phyloP scores from a whole-genome alignment of 2,329 filamentous ascomycete genomes.

The Aspergillus aculeatus region DNA sequence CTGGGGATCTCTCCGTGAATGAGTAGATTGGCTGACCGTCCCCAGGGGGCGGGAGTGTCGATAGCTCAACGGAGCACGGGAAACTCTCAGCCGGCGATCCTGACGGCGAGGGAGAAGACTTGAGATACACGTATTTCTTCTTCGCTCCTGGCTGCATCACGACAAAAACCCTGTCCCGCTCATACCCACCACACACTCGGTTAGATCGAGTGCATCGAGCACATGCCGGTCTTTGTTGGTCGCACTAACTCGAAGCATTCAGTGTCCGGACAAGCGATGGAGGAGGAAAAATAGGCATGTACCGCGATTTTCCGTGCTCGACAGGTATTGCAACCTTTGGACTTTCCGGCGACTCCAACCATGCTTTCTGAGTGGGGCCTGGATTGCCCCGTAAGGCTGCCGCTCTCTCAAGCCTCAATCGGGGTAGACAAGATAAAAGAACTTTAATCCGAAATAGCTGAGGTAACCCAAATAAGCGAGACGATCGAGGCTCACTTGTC shows the following conservation, averaged over 20 bases:
- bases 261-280: background rate
- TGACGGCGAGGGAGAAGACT: background rate
- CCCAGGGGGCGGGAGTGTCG: background rate
- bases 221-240: constrained; percentile 29
- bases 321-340: constrained; percentile 6
- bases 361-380: background rate
- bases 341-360: constrained; percentile 5
- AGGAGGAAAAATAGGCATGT: background rate
- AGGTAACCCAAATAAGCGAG: background rate
- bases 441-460: too few relatives aligned
- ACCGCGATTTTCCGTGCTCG: constrained; percentile 6
- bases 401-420: background rate
- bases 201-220: constrained; percentile 31
- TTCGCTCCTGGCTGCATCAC: constrained; percentile 21
- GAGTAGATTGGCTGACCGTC: background rate
- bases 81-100: background rate
- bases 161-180: constrained; percentile 29
- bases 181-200: constrained; percentile 31
- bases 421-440: background rate
- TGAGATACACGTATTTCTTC: constrained; percentile 5
- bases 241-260: constrained; percentile 22
- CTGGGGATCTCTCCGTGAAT: background rate
- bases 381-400: background rate
- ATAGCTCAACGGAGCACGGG: background rate
- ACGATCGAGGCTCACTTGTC: background rate